A percentile compares a stretch with the other conserved stretches of the same genome.
phyloP scores from a whole-genome alignment of 257 asterid genomes.

The Solanum infundibuliforme region DNA sequence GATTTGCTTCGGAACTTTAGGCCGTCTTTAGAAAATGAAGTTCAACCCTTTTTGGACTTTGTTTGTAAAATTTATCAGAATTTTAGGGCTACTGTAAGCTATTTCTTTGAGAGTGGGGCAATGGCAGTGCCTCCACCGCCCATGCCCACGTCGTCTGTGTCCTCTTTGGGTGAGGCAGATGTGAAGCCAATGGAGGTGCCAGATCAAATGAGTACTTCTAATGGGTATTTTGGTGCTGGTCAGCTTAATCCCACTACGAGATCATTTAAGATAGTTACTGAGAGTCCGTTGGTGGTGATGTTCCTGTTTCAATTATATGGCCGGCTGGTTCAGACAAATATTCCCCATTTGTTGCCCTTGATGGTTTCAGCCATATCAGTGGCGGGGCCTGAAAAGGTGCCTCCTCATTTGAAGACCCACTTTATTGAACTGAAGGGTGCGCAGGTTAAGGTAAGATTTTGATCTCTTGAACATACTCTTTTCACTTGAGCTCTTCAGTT shows the following conservation, averaged over 20 bases:
- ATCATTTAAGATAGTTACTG: constrained; percentile 93
- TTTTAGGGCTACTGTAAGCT: constrained; percentile 77
- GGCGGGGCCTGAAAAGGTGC: constrained; percentile 92
- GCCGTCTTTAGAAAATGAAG: constrained; percentile 84
- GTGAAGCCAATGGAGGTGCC: constrained; percentile 70
- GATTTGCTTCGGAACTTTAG: constrained; percentile 95
- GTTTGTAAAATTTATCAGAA: constrained; percentile 96
- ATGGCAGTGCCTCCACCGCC: constrained; percentile 72
- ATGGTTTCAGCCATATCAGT: constrained; percentile 96
- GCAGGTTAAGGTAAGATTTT: constrained; percentile 75
- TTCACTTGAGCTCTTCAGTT: background rate
- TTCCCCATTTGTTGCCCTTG: constrained; percentile 83
- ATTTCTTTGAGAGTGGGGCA: constrained; percentile 94
- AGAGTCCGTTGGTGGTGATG: constrained; percentile 99
- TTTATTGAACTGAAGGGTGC: constrained; percentile 92
- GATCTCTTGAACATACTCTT: background rate
- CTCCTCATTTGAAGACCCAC: constrained; percentile 78
- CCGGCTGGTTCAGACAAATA: constrained; percentile 95
- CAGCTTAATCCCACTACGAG: constrained; percentile 96
- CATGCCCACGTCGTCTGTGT: constrained; percentile 39
- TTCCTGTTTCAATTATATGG: constrained; percentile 90
- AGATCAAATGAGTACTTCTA: constrained; percentile 61
- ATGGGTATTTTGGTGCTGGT: constrained; percentile 52
- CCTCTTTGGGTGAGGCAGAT: constrained; percentile 73
- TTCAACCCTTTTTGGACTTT: constrained; percentile 96